These are phyloP conservation scores for Sporothrix pseudoabietina DNA, from an alignment of 2,329 filamentous ascomycete species.

Conservation along the genomic window DNA sequence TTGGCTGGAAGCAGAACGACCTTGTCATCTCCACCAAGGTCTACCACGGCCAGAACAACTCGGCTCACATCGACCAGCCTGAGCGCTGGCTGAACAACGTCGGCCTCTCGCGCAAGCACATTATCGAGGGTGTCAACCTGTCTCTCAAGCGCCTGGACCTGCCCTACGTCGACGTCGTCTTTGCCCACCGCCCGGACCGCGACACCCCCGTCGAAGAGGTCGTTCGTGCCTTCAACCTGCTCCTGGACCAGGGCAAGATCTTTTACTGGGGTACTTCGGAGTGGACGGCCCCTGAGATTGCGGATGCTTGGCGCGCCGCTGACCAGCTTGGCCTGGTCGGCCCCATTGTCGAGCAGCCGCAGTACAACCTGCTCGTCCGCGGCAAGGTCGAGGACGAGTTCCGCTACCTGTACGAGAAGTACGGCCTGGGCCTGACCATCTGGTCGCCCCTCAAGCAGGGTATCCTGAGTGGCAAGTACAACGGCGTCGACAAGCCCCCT, in stretches of 20 bases:
- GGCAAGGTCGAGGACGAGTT: slow-evolving; percentile 63
- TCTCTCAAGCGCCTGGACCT: slow-evolving; percentile 60
- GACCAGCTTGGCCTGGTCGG: slow-evolving; percentile 62
- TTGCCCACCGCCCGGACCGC: slow-evolving; percentile 69
- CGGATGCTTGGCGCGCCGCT: slow-evolving; percentile 62
- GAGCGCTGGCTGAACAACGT: slow-evolving; percentile 55
- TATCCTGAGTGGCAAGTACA: slow-evolving; percentile 65
- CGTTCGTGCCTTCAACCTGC: slow-evolving; percentile 69
- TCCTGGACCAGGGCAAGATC: slow-evolving; percentile 67
- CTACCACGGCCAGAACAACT: slow-evolving; percentile 30
- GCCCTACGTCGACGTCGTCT: slow-evolving; percentile 68
- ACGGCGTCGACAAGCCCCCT: slow-evolving; percentile 46
- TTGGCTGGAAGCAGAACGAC: slow-evolving; percentile 57
- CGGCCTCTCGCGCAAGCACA: slow-evolving; percentile 62
- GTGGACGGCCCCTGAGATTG: slow-evolving; percentile 70
- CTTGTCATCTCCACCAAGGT: slow-evolving; percentile 57
- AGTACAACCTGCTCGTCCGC: slow-evolving; percentile 66
- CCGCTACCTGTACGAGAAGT: slow-evolving; percentile 58
- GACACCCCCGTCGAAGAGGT: slow-evolving; percentile 71
- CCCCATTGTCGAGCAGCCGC: slow-evolving; percentile 67
- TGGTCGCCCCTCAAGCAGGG: slow-evolving; percentile 60
- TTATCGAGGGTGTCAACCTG: slow-evolving; percentile 61
- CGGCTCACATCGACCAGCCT: slow-evolving; percentile 36
- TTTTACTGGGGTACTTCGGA: slow-evolving; percentile 74
- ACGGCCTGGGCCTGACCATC: slow-evolving; percentile 57